These are phyloP conservation scores for Litsea cubeba DNA, from an alignment of 164 flowering plant species.

Conservation along the genomic window DNA sequence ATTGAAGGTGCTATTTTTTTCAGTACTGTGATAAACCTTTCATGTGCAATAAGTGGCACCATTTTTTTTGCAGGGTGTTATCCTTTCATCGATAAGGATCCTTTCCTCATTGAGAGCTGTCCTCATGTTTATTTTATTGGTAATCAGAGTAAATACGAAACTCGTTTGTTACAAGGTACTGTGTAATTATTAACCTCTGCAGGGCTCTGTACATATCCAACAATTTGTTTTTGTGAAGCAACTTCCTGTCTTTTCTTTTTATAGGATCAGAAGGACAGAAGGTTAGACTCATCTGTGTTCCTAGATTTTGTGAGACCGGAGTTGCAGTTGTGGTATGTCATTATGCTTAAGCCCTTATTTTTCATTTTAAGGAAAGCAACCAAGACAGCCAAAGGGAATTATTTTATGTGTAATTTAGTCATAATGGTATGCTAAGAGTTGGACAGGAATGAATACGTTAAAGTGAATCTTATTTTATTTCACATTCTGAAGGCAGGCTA, in stretches of 20 bases:
- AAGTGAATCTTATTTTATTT: not conserved
- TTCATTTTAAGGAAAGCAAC: not conserved
- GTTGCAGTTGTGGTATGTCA: constrained; percentile 73
- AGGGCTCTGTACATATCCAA: not conserved
- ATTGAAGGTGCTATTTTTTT: not conserved
- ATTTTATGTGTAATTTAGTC: not conserved
- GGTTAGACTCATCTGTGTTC: constrained; percentile 79
- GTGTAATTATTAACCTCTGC: not conserved
- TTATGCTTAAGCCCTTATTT: not conserved
- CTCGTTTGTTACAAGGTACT: constrained; percentile 61
- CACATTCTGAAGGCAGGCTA: not conserved
- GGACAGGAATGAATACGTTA: not conserved
- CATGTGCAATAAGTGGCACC: not conserved
- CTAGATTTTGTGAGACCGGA: constrained; percentile 82
- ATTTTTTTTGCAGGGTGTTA: constrained; percentile 66
- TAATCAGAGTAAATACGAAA: constrained; percentile 67
- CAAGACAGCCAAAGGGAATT: not conserved
- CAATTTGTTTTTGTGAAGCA: not conserved
- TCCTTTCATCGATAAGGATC: constrained; percentile 91
- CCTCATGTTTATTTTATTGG: constrained; percentile 97
- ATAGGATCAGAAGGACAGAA: constrained; percentile 89
- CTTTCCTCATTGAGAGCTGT: constrained; percentile 81
- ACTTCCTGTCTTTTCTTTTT: constrained; percentile 2
- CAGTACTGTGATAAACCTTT: not conserved
- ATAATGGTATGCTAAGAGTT: not conserved